Evolutionary conservation across 768 basidiomycete genomes (phyloP).

Genomic region (Pleurotus giganteus): DNA sequence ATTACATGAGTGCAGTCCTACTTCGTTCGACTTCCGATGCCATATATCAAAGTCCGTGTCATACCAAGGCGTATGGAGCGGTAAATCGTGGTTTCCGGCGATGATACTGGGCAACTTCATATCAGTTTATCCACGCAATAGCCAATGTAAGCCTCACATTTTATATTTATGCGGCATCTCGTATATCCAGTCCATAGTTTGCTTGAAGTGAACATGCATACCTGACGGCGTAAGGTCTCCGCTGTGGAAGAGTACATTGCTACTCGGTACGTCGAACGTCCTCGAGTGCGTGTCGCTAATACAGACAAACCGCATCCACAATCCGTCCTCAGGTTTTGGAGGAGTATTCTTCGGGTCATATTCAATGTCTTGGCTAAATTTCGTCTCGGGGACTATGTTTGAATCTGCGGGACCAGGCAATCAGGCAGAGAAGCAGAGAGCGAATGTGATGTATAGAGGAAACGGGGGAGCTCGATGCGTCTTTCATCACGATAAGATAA

Average conservation of each 20-base stretch:
- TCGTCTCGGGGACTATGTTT: too few relatives aligned
- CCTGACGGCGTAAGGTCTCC: conserved; percentile 64
- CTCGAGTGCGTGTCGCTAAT: conserved; percentile 57
- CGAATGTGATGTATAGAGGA: too few relatives aligned
- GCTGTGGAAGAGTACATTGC: conserved; percentile 65
- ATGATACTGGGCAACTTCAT: conserved; percentile 43
- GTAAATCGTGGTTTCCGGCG: conserved; percentile 70
- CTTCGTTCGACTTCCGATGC: conserved; percentile 28
- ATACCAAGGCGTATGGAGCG: conserved; percentile 40
- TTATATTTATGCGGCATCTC: conserved; percentile 56
- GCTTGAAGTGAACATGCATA: conserved; percentile 37
- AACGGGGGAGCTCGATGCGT: too few relatives aligned
- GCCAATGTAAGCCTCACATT: conserved; percentile 39
- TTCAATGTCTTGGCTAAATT: too few relatives aligned
- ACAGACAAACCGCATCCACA: conserved; percentile 59
- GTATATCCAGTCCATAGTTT: conserved; percentile 58
- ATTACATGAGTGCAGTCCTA: conserved; percentile 10
- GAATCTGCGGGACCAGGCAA: too few relatives aligned
- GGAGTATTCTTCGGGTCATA: conserved; percentile 27
- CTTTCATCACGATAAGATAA: too few relatives aligned
- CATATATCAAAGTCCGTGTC: conserved; percentile 28
- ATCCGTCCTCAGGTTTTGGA: conserved; percentile 27
- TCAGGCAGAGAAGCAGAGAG: too few relatives aligned
- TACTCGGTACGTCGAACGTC: conserved; percentile 47
- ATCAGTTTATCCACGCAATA: not conserved